Base-by-base conservation (phyloP, 345 rosid species). In the Eucalyptus polybractea region DNA sequence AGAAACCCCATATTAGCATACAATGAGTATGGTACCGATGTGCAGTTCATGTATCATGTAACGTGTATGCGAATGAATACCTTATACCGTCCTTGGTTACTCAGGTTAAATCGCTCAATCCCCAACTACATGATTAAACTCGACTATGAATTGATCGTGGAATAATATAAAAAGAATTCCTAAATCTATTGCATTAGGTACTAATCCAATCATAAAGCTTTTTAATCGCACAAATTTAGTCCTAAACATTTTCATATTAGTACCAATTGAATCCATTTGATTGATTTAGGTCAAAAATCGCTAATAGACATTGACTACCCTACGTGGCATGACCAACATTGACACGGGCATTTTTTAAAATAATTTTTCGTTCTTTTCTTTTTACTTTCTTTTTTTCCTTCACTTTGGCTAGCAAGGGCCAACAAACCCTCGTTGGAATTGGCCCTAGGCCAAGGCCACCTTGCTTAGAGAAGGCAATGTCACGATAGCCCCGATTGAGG, bases 281-380 rank as follows among this genome's bases (percentile, higher is more conserved):
- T 0, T 0, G 0, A 56, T 24, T 56, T 56, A 56, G 29, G 6
- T 56, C 13, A 0, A 56, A 56, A 56, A 56, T 56, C 6, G 1
- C 29, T 22, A 9, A 56, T 24, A 9, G 3, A 56, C 2, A 0
- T 24, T 1, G 3, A 9, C 13, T 25, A 24, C 29, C 6, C 0
- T 56, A 56, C 3, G 0, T 24, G 7, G 13, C 62, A 56, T 0
- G 3, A 56, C 2, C 1, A 0, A 22, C 29, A 9, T 22, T 56
- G 13, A 56, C 3, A 0, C 1, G 0, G 1, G 6, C 6, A 4
- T 56, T 56, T 56, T 56, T 56, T 2, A 2, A 53, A 53, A 56
- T 56, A 9, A 0, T 22, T 56, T 56, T 21, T 9, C 2, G 1
- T 56, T 56, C 2, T 56, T 24, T 56, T 24, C 13, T 56, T 56